Evolutionary conservation across 805 yeast genomes (phyloP), one percentile per base, ranked within the genome.

Genomic region (Wickerhamiella domercqiae): DNA sequence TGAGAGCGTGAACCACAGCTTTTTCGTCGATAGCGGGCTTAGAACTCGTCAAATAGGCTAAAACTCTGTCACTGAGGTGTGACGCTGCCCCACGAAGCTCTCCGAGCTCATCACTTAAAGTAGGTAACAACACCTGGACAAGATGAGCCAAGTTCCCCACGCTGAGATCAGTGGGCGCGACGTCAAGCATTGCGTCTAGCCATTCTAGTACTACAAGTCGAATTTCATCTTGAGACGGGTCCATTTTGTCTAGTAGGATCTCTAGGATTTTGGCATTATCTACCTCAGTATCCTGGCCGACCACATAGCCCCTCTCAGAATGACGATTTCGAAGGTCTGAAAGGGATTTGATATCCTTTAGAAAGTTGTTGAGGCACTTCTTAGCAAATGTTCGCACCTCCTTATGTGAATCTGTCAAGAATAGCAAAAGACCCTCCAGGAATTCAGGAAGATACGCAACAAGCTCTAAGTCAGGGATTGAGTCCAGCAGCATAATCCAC

Each of bases 401-500:
- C 38, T 76, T 73, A 43, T 83, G 83, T 2, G 87, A 67, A 47
- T 81, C 87, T 45, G 81, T 80, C 34, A 87, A 62, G 49, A 82
- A 87, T 15, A 75, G 68, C 33, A 87, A 63, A 43, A 87, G 61
- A 0, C 90, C 95, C 35, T 84, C 90, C 29, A 90, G 63, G 53
- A 90, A 83, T 28, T 86, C 79, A 1, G 98, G 95, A 34, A 90
- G 62, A 53, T 79, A 90, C 0, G 93, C 71, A 15, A 90, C 73
- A 40, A 90, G 62, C 49, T 87, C 95, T 38, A 87, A 63, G 37
- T 87, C 93, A 0, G 98, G 97, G 5, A 86, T 82, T 7, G 90
- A 83, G 56, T 87, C 90, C 35, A 90, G 64, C n/a, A 90, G 69
- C 45, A 83, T 78, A 34, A 90, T 67, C 98, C 98, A 90, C 36